Conservation (phyloP, 179 eudicot species). For the Sideroxylon spinosum region DNA sequence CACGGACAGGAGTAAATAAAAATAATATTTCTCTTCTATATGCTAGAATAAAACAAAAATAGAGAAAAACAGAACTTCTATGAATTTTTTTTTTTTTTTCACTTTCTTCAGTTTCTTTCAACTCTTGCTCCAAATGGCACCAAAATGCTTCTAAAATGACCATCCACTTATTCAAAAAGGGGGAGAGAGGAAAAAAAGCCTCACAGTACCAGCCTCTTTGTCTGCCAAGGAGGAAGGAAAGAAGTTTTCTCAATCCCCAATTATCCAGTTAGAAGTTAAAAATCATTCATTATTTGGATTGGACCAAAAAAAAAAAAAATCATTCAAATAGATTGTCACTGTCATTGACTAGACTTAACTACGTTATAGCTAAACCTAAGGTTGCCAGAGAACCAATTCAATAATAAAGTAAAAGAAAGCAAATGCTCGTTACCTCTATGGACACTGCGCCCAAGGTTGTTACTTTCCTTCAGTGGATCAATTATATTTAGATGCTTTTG, state of each 20-base stretch:
- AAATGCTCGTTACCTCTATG: constrained; percentile 33
- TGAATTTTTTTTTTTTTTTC: neutral
- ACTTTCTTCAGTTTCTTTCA: neutral
- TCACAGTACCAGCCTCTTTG: neutral
- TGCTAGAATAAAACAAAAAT: neutral
- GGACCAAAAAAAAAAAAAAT: too few relatives aligned
- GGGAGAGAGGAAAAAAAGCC: too few relatives aligned
- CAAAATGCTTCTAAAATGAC: neutral
- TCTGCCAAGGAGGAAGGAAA: neutral
- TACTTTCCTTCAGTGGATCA: constrained; percentile 54
- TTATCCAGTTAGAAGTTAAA: neutral
- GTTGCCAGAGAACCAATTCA: neutral
- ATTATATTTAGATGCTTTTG: constrained; percentile 46
- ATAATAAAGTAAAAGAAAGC: neutral
- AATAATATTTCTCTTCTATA: neutral
- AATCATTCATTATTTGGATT: neutral
- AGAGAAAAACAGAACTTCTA: too few relatives aligned
- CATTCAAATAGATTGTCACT: neutral
- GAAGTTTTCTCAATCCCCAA: neutral
- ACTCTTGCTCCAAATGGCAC: neutral
- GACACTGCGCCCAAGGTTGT: constrained; percentile 67
- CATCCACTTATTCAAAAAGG: neutral
- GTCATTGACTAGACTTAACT: neutral
- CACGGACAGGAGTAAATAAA: too few relatives aligned
- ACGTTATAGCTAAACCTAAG: neutral